These are phyloP conservation scores for Andrographis paniculata DNA, from an alignment of 305 asterid species.

Conservation along the genomic window DNA sequence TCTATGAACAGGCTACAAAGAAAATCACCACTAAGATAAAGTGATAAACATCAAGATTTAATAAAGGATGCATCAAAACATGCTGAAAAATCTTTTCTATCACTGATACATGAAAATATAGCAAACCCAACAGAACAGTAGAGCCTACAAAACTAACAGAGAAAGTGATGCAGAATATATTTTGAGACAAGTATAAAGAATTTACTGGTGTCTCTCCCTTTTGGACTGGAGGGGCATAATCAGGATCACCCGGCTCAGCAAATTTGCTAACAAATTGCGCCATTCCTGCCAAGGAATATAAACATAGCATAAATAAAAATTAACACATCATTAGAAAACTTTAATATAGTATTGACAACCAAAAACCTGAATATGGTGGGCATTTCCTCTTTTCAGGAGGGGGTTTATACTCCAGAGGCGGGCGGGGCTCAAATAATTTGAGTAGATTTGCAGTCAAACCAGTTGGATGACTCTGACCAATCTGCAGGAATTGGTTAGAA, in stretches of 20 bases:
- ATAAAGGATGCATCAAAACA: background rate
- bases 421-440: slow-evolving; percentile 91
- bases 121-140: slow-evolving; percentile 2
- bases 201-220: slow-evolving; percentile 90
- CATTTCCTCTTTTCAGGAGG: slow-evolving; percentile 96
- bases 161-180: background rate
- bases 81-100: background rate
- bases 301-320: background rate
- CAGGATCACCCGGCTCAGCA: slow-evolving; percentile 81
- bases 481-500: slow-evolving; percentile 34
- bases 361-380: slow-evolving; percentile 73
- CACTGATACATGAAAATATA: background rate
- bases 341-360: slow-evolving; percentile 14
- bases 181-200: slow-evolving; percentile 13
- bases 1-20: no score
- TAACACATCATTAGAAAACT: background rate
- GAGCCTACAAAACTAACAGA: background rate
- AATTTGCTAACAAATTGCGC: slow-evolving; percentile 62
- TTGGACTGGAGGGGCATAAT: slow-evolving; percentile 78
- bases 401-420: slow-evolving; percentile 88
- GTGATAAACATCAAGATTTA: background rate
- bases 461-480: slow-evolving; percentile 95
- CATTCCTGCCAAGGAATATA: slow-evolving; percentile 48
- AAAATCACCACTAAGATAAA: no score
- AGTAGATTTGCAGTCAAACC: slow-evolving; percentile 79